phyloP scores from a whole-genome alignment of 108 stramenopile genomes.

The Conticribra guillardii region DNA sequence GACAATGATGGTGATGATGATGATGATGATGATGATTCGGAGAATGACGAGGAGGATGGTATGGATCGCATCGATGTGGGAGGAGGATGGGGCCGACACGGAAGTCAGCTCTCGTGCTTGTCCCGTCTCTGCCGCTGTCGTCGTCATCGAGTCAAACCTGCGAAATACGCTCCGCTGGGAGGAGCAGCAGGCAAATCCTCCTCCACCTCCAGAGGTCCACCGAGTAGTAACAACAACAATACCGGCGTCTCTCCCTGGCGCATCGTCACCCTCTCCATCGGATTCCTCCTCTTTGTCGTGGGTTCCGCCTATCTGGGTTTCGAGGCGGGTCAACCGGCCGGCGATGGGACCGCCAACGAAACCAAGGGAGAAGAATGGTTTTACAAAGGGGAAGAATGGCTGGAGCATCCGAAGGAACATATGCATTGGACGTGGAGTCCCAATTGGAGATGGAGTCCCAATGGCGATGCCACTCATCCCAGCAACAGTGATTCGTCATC shows the following conservation, averaged over 20 bases:
- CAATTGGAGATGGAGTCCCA: too few relatives aligned
- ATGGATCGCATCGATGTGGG: constrained; percentile 10
- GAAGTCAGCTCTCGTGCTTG: neutral
- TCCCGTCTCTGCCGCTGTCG: neutral
- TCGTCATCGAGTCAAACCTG: neutral
- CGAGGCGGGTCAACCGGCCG: neutral
- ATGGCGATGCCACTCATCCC: too few relatives aligned
- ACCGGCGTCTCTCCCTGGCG: too few relatives aligned
- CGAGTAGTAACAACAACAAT: neutral
- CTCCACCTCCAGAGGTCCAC: neutral
- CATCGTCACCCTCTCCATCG: neutral
- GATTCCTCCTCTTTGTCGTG: neutral
- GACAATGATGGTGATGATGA: neutral
- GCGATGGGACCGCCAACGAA: neutral
- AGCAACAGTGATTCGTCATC: constrained; percentile 5
- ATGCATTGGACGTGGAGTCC: constrained; percentile 10
- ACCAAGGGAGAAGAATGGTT: constrained; percentile 35
- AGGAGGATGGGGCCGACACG: constrained; percentile 32
- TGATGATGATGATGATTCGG: neutral
- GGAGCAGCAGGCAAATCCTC: neutral
- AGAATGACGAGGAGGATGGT: neutral
- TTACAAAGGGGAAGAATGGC: constrained; percentile 18
- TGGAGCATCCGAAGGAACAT: constrained; percentile 14
- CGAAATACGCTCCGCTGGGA: neutral
- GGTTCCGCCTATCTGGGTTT: neutral